Evolutionary conservation across 352 stramenopile genomes (phyloP).

Genomic region (Phytophthora pisi): DNA sequence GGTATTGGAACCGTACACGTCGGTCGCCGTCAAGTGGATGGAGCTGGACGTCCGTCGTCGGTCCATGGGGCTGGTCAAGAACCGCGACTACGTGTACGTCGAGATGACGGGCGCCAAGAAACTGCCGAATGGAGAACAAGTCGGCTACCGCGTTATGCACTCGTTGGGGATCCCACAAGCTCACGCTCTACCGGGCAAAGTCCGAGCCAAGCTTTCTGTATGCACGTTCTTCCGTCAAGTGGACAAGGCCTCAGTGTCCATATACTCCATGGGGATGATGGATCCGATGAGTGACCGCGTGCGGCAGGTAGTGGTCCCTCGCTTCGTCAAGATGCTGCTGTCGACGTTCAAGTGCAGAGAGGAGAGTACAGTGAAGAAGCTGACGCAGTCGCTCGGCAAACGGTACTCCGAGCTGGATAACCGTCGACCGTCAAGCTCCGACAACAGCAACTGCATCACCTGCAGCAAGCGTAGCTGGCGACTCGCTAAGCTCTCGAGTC

Average conservation of each 20-base stretch:
- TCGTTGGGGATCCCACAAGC: slow-evolving; percentile 52
- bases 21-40: slow-evolving; percentile 36
- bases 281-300: slow-evolving; percentile 30
- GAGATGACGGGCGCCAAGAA: slow-evolving; percentile 46
- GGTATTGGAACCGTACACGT: slow-evolving; percentile 41
- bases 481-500: slow-evolving; percentile 16
- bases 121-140: slow-evolving; percentile 30
- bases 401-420: slow-evolving; percentile 22
- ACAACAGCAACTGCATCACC: slow-evolving; percentile 24
- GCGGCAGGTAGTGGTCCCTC: slow-evolving; percentile 27
- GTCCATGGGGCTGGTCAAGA: slow-evolving; percentile 40
- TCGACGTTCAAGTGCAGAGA: slow-evolving; percentile 24
- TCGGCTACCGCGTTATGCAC: slow-evolving; percentile 63
- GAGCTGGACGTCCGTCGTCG: slow-evolving; percentile 40
- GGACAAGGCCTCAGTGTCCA: slow-evolving; percentile 22
- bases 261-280: slow-evolving; percentile 33
- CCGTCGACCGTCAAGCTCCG: background rate
- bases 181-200: slow-evolving; percentile 19
- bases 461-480: slow-evolving; percentile 26
- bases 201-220: slow-evolving; percentile 45
- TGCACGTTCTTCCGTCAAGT: slow-evolving; percentile 45
- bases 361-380: slow-evolving; percentile 22
- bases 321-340: slow-evolving; percentile 28
- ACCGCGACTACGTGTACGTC: slow-evolving; percentile 54
- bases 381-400: slow-evolving; percentile 21